Percentiles rank a stretch among this genome's conserved stretches.
phyloP scores from a whole-genome alignment of 345 rosid genomes.

The Pseudoturritis turrita region DNA sequence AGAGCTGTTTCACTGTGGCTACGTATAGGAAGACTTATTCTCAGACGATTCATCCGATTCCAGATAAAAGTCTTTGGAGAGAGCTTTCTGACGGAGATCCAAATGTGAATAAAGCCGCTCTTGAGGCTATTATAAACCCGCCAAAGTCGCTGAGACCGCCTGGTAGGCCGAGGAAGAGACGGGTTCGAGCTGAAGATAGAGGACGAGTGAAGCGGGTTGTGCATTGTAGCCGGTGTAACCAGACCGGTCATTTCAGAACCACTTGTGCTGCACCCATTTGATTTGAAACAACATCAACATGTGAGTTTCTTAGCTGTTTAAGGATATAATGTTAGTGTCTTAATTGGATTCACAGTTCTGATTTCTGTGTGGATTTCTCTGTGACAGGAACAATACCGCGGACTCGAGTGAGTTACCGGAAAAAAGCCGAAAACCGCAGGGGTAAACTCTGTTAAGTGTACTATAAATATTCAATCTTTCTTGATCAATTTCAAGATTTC shows the following conservation, averaged over 20 bases:
- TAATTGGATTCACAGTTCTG: background rate
- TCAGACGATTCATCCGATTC: constrained; percentile 94
- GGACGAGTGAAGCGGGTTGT: constrained; percentile 89
- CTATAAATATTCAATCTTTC: background rate
- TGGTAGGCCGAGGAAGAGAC: constrained; percentile 91
- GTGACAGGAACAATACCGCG: constrained; percentile 7
- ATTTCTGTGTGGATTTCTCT: constrained; percentile 1
- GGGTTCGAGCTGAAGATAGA: constrained; percentile 88
- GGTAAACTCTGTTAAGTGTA: background rate
- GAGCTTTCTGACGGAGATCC: constrained; percentile 75
- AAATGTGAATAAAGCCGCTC: constrained; percentile 34
- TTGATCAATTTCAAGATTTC: background rate
- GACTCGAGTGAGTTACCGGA: background rate
- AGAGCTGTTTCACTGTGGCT: constrained; percentile 96
- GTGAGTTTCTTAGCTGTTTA: constrained; percentile 8
- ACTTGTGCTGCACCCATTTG: constrained; percentile 96
- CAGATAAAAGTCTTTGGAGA: constrained; percentile 88
- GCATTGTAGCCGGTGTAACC: constrained; percentile 98
- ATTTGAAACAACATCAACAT: background rate
- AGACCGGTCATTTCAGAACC: constrained; percentile 97
- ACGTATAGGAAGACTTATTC: constrained; percentile 88
- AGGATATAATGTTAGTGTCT: background rate
- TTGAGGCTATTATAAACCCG: constrained; percentile 56
- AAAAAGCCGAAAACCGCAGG: background rate
- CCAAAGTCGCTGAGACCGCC: constrained; percentile 93